A percentile compares a stretch with the other conserved stretches of the same genome.
These are phyloP conservation scores for Fusarium liriodendri DNA, from an alignment of 2,329 filamentous ascomycete species.

Conservation along the genomic window DNA sequence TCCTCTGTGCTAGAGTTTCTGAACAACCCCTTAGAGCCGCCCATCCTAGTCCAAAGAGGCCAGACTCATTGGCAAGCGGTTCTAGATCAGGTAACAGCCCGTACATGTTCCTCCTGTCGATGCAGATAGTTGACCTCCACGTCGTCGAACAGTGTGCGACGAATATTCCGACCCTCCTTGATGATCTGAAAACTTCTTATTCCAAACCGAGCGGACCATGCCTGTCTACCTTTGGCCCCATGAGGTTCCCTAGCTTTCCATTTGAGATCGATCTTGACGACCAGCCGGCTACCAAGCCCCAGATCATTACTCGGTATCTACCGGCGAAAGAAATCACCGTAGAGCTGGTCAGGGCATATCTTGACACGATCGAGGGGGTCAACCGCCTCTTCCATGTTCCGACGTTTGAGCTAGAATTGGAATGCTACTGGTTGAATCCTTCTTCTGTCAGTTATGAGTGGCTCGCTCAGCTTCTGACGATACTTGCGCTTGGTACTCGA, in stretches of 20 bases:
- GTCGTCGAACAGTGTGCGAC: background rate
- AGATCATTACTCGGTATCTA: background rate
- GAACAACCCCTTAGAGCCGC: background rate
- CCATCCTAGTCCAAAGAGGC: background rate
- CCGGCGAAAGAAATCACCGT: background rate
- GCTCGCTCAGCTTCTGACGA: background rate
- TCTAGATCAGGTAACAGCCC: background rate
- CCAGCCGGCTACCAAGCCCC: background rate
- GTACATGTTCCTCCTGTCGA: background rate
- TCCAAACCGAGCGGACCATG: background rate
- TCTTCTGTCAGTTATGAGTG: background rate
- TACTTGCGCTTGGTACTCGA: background rate
- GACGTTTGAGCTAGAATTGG: background rate
- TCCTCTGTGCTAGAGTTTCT: background rate
- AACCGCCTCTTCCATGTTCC: background rate
- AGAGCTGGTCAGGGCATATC: background rate
- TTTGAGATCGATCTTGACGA: background rate
- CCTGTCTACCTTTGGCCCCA: background rate
- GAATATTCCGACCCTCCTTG: background rate
- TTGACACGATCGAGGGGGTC: background rate
- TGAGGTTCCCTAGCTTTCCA: background rate
- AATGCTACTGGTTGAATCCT: background rate
- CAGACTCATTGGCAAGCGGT: background rate
- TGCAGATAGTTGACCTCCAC: background rate
- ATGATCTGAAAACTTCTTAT: background rate